phyloP scores from a whole-genome alignment of 495 filamentous ascomycete species.

The Aspergillus bridgeri region DNA sequence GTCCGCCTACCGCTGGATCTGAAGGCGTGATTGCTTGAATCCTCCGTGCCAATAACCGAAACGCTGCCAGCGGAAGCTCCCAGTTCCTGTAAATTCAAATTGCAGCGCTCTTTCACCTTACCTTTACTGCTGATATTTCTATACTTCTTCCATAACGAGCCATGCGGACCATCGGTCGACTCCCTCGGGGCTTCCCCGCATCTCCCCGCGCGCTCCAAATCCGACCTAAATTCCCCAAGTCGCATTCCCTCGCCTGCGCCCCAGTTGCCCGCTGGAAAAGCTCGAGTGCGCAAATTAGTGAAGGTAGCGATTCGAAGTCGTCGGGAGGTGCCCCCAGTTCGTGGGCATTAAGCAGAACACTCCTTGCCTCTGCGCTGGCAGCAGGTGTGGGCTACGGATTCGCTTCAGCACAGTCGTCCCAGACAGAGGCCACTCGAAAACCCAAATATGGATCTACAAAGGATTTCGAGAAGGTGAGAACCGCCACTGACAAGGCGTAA shows the following conservation, averaged over 20 bases:
- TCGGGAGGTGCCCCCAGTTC: slow-evolving; percentile 18
- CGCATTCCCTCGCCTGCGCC: slow-evolving; percentile 5
- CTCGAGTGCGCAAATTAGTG: slow-evolving; percentile 13
- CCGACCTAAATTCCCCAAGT: slow-evolving; percentile 19
- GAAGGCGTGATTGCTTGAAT: background rate
- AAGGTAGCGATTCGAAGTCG: slow-evolving; percentile 10
- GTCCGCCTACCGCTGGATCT: slow-evolving; percentile 5
- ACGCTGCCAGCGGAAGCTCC: background rate
- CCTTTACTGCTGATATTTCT: background rate
- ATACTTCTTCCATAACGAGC: too few species aligned
- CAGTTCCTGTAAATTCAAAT: background rate
- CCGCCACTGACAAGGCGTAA: background rate
- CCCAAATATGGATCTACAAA: slow-evolving; percentile 39
- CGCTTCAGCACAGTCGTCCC: slow-evolving; percentile 19
- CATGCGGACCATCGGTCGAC: slow-evolving; percentile 25
- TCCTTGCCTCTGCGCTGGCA: slow-evolving; percentile 33
- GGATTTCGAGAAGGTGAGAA: slow-evolving; percentile 40
- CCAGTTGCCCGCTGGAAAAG: slow-evolving; percentile 21
- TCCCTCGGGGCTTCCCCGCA: slow-evolving; percentile 29
- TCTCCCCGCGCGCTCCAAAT: slow-evolving; percentile 25
- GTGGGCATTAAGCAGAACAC: slow-evolving; percentile 31
- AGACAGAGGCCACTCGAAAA: slow-evolving; percentile 12
- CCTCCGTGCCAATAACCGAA: background rate
- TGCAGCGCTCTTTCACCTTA: background rate
- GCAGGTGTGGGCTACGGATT: slow-evolving; percentile 38